phyloP scores from a whole-genome alignment of 2,329 filamentous ascomycete species.

The Arachnomyces sp. region DNA sequence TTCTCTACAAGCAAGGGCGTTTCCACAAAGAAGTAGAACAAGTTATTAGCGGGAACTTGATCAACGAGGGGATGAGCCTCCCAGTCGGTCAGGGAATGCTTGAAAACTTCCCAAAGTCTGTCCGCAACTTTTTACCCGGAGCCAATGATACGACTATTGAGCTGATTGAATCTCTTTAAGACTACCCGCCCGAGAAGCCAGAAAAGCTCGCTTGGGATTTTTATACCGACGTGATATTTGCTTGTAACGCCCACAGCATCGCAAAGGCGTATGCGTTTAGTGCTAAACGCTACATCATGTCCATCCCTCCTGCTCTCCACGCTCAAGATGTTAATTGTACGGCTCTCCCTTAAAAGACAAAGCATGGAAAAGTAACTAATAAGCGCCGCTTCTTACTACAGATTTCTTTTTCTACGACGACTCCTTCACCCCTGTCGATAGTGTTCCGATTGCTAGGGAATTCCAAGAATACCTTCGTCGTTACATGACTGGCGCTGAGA shows the following conservation, averaged over 20 bases:
- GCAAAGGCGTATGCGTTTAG: slow-evolving; percentile 6
- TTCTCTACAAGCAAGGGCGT: background rate
- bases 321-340: slow-evolving; percentile 9
- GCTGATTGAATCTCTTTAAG: slow-evolving; percentile 8
- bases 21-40: slow-evolving; percentile 4
- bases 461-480: slow-evolving; percentile 9
- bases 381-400: no score
- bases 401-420: slow-evolving; percentile 5
- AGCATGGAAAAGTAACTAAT: no score
- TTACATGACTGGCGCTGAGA: slow-evolving; percentile 6
- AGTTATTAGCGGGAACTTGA: slow-evolving; percentile 7
- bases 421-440: slow-evolving; percentile 4
- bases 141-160: slow-evolving; percentile 5
- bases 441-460: slow-evolving; percentile 3
- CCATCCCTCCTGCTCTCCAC: slow-evolving; percentile 9
- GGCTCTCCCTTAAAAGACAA: slow-evolving; percentile 1
- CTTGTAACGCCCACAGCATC: slow-evolving; percentile 9
- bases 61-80: slow-evolving; percentile 5
- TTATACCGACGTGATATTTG: slow-evolving; percentile 7
- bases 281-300: slow-evolving; percentile 10
- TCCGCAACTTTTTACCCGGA: slow-evolving; percentile 7
- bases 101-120: slow-evolving; percentile 7
- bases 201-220: slow-evolving; percentile 11
- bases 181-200: slow-evolving; percentile 5
- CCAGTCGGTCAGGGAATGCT: slow-evolving; percentile 5